Conservation (phyloP, 2,329 filamentous ascomycete species). For the Microsporum ferrugineum region DNA sequence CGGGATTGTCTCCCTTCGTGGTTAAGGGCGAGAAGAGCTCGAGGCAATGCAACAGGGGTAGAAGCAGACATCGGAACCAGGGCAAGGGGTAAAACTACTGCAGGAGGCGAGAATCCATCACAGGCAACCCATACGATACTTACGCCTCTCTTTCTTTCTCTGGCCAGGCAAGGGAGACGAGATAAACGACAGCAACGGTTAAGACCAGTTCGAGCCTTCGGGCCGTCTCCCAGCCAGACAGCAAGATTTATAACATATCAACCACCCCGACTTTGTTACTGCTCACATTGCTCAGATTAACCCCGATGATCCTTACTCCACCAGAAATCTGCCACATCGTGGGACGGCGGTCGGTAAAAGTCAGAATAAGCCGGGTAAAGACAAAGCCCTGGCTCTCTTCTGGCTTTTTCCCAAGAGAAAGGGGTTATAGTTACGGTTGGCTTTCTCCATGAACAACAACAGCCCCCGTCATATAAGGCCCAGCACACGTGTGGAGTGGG, state of each 20-base stretch:
- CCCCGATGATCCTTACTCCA: slow-evolving; percentile 1
- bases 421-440: not conserved
- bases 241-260: not conserved
- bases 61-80: not conserved
- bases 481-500: not conserved
- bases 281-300: slow-evolving; percentile 4
- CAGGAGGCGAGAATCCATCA: not conserved
- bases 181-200: not conserved
- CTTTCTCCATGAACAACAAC: not conserved
- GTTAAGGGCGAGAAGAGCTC: not conserved
- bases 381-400: not conserved
- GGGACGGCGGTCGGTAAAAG: not conserved
- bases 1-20: not conserved
- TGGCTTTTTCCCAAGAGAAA: not conserved
- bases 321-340: not conserved
- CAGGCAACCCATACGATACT: not conserved
- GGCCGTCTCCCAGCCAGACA: not conserved
- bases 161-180: not conserved
- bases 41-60: not conserved
- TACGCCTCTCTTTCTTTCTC: not conserved
- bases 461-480: not conserved
- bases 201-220: not conserved
- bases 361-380: not conserved
- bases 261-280: not conserved
- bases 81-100: not conserved